A percentile compares a stretch with the other conserved stretches of the same genome.
These are phyloP conservation scores for Blastobotrys robertii DNA, from an alignment of 805 yeast species.

Conservation along the genomic window DNA sequence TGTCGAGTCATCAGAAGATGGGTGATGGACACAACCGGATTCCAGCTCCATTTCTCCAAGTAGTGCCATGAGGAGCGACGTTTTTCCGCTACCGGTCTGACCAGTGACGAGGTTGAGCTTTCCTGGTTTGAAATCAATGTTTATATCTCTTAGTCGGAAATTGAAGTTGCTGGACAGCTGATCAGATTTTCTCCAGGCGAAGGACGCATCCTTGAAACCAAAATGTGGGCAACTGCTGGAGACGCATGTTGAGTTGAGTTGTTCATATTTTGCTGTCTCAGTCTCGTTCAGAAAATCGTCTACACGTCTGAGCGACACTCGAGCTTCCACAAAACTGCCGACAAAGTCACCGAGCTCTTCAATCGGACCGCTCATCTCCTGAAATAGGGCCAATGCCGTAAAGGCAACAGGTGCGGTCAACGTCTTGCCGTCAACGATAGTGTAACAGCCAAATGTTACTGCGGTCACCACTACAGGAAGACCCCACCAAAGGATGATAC, in stretches of 20 bases:
- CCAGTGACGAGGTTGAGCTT: constrained; percentile 74
- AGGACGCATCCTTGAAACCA: constrained; percentile 53
- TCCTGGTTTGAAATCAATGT: constrained; percentile 55
- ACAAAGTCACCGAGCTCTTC: constrained; percentile 80
- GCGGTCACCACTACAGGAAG: constrained; percentile 70
- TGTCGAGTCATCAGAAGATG: no score
- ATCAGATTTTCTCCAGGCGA: constrained; percentile 35
- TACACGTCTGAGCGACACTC: constrained; percentile 78
- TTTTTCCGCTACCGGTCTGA: constrained; percentile 83
- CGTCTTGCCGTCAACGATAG: constrained; percentile 51
- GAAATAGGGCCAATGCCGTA: constrained; percentile 73
- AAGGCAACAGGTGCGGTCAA: constrained; percentile 83
- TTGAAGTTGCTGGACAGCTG: constrained; percentile 38
- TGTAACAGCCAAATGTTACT: constrained; percentile 64
- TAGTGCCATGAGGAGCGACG: constrained; percentile 71
- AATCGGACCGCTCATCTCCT: constrained; percentile 66
- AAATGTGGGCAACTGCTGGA: no score
- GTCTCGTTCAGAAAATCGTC: constrained; percentile 61
- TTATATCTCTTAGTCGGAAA: constrained; percentile 60
- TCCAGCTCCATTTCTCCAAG: constrained; percentile 66
- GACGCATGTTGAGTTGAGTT: no score
- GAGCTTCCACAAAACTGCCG: constrained; percentile 67
- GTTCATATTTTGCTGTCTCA: constrained; percentile 81
- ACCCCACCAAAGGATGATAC: constrained; percentile 63
- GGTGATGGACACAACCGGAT: constrained; percentile 57